Percentiles rank a stretch among this genome's conserved stretches.
phyloP scores from a whole-genome alignment of 2,329 filamentous ascomycete genomes.

The Chaetomiaceae sp. region DNA sequence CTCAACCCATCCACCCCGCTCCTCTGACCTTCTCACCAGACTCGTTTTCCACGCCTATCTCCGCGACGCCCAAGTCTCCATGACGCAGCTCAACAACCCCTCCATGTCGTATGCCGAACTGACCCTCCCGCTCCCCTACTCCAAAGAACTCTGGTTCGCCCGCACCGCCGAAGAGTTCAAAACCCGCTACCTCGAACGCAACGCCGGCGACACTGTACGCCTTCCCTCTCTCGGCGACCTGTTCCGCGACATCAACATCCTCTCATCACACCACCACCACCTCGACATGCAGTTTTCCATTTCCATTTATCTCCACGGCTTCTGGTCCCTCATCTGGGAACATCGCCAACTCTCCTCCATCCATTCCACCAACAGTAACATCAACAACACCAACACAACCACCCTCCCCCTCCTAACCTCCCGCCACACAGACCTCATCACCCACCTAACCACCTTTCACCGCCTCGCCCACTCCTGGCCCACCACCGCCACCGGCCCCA shows the following conservation, averaged over 20 bases:
- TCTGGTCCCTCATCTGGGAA: constrained; percentile 63
- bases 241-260: constrained; percentile 50
- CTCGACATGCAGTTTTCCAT: constrained; percentile 54
- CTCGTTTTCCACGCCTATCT: constrained; percentile 62
- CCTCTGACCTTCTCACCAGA: constrained; percentile 29
- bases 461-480: too few relatives aligned
- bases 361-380: constrained; percentile 44
- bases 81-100: constrained; percentile 60
- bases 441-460: constrained; percentile 48
- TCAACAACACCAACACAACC: constrained; percentile 27
- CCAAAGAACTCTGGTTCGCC: constrained; percentile 61
- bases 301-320: constrained; percentile 58
- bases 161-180: constrained; percentile 62
- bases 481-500: constrained; percentile 40
- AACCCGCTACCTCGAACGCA: constrained; percentile 45
- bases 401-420: constrained; percentile 43
- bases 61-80: constrained; percentile 62
- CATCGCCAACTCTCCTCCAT: constrained; percentile 55
- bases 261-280: constrained; percentile 43
- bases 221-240: constrained; percentile 52
- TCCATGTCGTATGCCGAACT: constrained; percentile 66
- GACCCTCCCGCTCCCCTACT: constrained; percentile 59
- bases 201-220: constrained; percentile 35
- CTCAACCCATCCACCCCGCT: too few relatives aligned
- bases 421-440: constrained; percentile 58